Base-by-base conservation (phyloP, 768 basidiomycete genomes). In the Lentinus tigrinus region DNA sequence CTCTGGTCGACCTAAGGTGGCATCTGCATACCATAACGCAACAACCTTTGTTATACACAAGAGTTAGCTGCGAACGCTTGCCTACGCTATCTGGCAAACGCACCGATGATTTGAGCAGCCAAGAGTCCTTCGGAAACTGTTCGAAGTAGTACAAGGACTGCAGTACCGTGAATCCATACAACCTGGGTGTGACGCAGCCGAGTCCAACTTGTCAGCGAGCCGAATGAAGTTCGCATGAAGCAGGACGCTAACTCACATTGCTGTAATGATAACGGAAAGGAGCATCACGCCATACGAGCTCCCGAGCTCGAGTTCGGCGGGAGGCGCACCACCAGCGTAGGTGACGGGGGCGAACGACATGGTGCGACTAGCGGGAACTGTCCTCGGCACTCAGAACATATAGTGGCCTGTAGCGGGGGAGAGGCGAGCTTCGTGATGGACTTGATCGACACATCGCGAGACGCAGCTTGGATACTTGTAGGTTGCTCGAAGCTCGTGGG, bases 211-310 rank as follows among this genome's bases (percentile, higher is more conserved):
- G 47, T 49, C 19, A 40, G 54, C n/a, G 27, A 46, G 23, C 3
- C 27, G 16, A n/a, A 8, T 17, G 26, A 8, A 23, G 7, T 44
- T 27, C n/a, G 38, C 23, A 19, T 8, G 24, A 14, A 3, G 6
- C 14, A 17, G 11, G 34, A n/a, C 27, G 19, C 24, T 4, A 16
- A 44, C 44, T 24, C 23, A 63, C 62, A 44, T 47, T 24, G 58
- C 47, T n/a, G 55, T 53, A 21, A 60, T 55, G n/a, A 63, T 38
- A 5, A 56, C 57, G 4, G 58, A 57, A 17, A 63, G 16, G 23
- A 63, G 58, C 62, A 63, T 52, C 13, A 53, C 62, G n/a, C 62
- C 62, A 24, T 55, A 55, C n/a, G 58, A 49, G 36, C 44, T 27
- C 14, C 52, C 57, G 26, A 58, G 57, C 46, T 47, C 52, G 48